A percentile compares a stretch with the other conserved stretches of the same genome.
phyloP scores from a whole-genome alignment of 2,329 filamentous ascomycete genomes.

The Dactylellina drechsleri region DNA sequence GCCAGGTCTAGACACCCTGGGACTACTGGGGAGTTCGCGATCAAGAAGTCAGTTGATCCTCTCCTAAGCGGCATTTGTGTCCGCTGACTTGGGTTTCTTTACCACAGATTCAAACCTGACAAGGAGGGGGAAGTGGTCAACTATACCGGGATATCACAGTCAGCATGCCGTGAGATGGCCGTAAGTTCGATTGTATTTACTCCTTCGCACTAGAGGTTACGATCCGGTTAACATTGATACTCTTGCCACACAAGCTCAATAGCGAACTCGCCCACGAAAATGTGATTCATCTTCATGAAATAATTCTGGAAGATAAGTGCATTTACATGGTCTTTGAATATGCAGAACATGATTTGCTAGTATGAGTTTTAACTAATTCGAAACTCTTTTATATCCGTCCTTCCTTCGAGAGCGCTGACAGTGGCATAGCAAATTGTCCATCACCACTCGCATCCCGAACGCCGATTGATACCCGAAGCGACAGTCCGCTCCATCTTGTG shows the following conservation, averaged over 20 bases:
- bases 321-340: slow-evolving; percentile 99
- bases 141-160: slow-evolving; percentile 98
- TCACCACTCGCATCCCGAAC: slow-evolving; percentile 78
- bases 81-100: neutral
- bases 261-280: slow-evolving; percentile 89
- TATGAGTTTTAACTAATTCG: slow-evolving; percentile 15
- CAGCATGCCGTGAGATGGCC: slow-evolving; percentile 96
- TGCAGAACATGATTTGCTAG: slow-evolving; percentile 90
- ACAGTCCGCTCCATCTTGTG: slow-evolving; percentile 96
- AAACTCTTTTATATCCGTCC: neutral
- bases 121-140: slow-evolving; percentile 95
- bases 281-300: slow-evolving; percentile 89
- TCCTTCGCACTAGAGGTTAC: neutral
- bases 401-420: slow-evolving; percentile 7
- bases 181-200: slow-evolving; percentile 28
- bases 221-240: neutral
- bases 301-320: slow-evolving; percentile 97
- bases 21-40: slow-evolving; percentile 86
- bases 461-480: slow-evolving; percentile 82
- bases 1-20: slow-evolving; percentile 72
- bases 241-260: slow-evolving; percentile 68
- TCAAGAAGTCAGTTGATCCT: slow-evolving; percentile 79
- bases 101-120: slow-evolving; percentile 83
- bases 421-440: slow-evolving; percentile 82
- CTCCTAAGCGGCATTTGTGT: neutral